Evolutionary conservation across 2,329 filamentous ascomycete species (phyloP).

Genomic region (Gaeumannomyces tritici): DNA sequence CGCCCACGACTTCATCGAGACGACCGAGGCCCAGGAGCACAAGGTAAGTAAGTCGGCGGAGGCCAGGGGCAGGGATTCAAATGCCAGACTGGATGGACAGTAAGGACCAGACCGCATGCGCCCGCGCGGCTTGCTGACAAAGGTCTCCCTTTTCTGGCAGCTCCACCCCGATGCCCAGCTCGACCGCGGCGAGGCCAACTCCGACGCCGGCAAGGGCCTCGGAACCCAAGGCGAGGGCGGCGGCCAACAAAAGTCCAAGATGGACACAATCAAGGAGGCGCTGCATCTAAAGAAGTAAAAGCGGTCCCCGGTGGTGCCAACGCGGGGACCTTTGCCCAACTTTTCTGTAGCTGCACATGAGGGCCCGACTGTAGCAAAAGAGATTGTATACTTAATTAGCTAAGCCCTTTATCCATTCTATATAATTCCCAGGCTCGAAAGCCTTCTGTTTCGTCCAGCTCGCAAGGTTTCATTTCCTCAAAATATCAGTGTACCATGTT

Average conservation of each 20-base stretch:
- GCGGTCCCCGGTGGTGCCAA: neutral
- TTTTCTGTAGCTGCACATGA: neutral
- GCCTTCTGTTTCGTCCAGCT: no score
- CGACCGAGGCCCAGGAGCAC: slow-evolving; percentile 1
- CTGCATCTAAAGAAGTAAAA: neutral
- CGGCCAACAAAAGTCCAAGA: slow-evolving; percentile 1
- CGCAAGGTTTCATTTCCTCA: no score
- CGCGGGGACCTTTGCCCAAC: neutral
- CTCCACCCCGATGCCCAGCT: neutral
- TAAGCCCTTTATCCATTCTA: no score
- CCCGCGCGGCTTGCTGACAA: neutral
- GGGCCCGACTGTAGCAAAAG: no score
- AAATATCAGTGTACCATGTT: no score
- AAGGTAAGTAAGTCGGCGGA: no score
- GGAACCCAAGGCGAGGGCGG: neutral
- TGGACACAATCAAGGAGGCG: slow-evolving; percentile 1
- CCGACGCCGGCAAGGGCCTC: neutral
- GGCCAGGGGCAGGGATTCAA: neutral
- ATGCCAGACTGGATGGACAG: no score
- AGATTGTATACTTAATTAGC: no score
- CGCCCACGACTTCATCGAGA: slow-evolving; percentile 2
- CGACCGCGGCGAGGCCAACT: neutral
- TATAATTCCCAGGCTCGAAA: no score
- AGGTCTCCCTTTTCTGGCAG: neutral
- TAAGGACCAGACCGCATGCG: neutral